Evolutionary conservation across 2,329 filamentous ascomycete genomes (phyloP).

Genomic region (Dactylellina haptotyla): DNA sequence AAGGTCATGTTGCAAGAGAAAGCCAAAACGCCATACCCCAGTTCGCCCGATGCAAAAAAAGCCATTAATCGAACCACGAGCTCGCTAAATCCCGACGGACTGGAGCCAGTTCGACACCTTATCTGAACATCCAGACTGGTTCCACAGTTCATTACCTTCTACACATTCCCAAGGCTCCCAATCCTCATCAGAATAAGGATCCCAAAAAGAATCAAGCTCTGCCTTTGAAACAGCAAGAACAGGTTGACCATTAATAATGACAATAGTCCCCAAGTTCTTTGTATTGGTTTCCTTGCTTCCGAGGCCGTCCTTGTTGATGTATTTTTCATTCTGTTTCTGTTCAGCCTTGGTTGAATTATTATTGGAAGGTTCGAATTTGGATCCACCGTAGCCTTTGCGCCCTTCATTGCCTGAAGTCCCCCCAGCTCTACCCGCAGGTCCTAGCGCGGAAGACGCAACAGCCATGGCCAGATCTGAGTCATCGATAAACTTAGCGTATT

Average conservation of each 20-base stretch:
- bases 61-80: background rate
- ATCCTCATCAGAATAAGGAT: conserved; percentile 7
- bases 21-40: background rate
- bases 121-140: conserved; percentile 2
- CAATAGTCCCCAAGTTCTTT: background rate
- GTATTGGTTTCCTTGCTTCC: background rate
- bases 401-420: background rate
- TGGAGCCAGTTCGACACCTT: conserved; percentile 6
- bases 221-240: background rate
- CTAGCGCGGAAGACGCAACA: background rate
- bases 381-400: background rate
- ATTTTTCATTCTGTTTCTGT: background rate
- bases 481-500: background rate
- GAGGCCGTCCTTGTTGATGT: background rate
- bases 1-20: background rate
- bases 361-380: conserved; percentile 1
- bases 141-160: background rate
- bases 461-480: background rate
- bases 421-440: conserved; percentile 2
- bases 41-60: background rate
- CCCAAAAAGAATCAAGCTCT: conserved; percentile 2
- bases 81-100: background rate
- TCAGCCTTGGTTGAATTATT: conserved; percentile 2
- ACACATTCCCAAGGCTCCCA: conserved; percentile 3
- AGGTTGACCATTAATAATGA: conserved; percentile 1